Evolutionary conservation across 1,284 basidiomycete genomes (phyloP), one percentile per base, ranked within the genome.

Genomic region (Porodaedalea pini): DNA sequence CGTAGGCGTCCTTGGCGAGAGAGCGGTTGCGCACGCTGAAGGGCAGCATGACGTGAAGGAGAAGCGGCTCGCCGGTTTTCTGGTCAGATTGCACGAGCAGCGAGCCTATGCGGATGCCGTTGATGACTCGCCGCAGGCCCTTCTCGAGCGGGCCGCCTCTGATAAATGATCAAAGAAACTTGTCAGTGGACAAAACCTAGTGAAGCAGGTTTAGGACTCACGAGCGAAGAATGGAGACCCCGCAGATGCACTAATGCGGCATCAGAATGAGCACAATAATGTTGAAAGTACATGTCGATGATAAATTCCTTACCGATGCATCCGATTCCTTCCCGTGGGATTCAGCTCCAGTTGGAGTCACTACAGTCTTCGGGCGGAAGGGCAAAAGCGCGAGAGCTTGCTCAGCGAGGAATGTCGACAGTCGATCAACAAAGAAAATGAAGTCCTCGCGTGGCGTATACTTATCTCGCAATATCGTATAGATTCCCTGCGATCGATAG

Each of bases 11-110:
- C 58, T 76, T 69, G 1, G 94, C 92, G 39, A 76, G 73, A 56
- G 83, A 75, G 39, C 83, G 75, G 39, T 80, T 73, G 41, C 89
- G 87, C 53, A 97, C 70, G 65, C 76, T 85, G 1, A 77, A 68
- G 0, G 96, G 96, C 13, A 98, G 80, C 73, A 83, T 84, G 51
- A 83, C 79, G 64, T 94, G 88, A 58, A 98, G 81, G 31, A 98
- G 78, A 4, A 97, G 74, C 0, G 95, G 94, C 68, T 98, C 96
- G 37, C 92, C 93, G 2, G 90, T 88, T 61, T 76, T 79, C 2
- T 82, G 81, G 63, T 96, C 91, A 0, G 92, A 91, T 71, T 98
- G 92, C 53, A 99, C 92, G 34, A 98, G 80, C 44, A 98, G 76
- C 1, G 91, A 92, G 29, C 96, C 96, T 19, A 98, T 79, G 0